Percentiles rank a stretch among this genome's conserved stretches.
phyloP scores from a whole-genome alignment of 2,329 filamentous ascomycete genomes.

The Penicillium sp. region DNA sequence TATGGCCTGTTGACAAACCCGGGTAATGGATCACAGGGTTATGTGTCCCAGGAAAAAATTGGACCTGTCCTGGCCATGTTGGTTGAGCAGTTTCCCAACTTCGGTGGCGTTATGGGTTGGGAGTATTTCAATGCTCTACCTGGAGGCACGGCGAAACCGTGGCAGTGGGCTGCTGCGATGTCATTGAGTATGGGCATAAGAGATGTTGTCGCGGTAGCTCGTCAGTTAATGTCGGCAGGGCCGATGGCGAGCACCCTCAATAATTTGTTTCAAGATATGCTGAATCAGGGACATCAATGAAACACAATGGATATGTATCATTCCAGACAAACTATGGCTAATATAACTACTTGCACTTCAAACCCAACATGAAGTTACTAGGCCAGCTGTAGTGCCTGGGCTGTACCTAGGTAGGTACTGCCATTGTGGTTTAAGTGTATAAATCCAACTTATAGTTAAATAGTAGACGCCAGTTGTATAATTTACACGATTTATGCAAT shows the following conservation, averaged over 20 bases:
- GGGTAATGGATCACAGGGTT: constrained; percentile 58
- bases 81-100: constrained; percentile 53
- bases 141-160: constrained; percentile 54
- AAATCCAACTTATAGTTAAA: background rate
- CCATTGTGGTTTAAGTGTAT: background rate
- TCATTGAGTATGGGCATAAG: constrained; percentile 43
- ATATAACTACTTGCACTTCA: background rate
- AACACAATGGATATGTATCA: background rate
- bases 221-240: constrained; percentile 21
- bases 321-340: background rate
- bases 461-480: too few relatives aligned
- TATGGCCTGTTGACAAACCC: constrained; percentile 73
- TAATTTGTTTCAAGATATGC: constrained; percentile 25
- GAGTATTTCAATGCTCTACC: constrained; percentile 82
- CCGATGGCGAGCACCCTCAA: constrained; percentile 28
- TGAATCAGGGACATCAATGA: constrained; percentile 17
- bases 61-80: constrained; percentile 51
- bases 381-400: background rate
- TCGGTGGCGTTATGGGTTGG: constrained; percentile 90
- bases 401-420: background rate
- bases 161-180: constrained; percentile 69
- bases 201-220: constrained; percentile 28
- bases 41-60: constrained; percentile 52
- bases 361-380: background rate
- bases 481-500: too few relatives aligned